Base-by-base conservation (phyloP, 1,139 yeast species). In the Yarrowia galli region DNA sequence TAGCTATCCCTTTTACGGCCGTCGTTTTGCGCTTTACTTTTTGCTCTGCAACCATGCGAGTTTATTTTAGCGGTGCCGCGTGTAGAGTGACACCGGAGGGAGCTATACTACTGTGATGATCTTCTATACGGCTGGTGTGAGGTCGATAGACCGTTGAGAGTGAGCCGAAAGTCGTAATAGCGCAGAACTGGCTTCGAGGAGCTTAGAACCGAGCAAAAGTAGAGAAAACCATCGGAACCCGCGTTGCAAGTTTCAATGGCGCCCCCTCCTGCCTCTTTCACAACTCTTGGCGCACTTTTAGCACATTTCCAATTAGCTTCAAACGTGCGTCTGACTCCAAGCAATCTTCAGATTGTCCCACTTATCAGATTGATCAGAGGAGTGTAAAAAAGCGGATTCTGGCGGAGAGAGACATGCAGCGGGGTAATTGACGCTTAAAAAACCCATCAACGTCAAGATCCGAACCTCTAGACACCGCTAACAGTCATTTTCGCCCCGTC, bases 181-280 rank as follows among this genome's bases (percentile, higher is more conserved):
- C 8, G 32, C 8, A 28, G 32, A 28, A 5, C 8, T 8, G 32
- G 32, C 32, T 6, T 28, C 8, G 32, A 6, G 32, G 9, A 7
- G 32, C 32, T 28, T 28, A 3, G 32, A 28, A 28, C 32, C 8
- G 32, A 28, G 32, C 32, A 28, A 28, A 10, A 28, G 32, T 28
- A 7, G 10, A 7, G 32, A 28, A 5, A 3, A 6, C 9, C 32
- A 28, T 28, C 32, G 32, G 32, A 28, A 28, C 32, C 32, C 32
- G 32, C 36, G 9, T 9, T 22, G 43, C 3, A 9, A 9, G 6
- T 20, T 22, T 22, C 48, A 12, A 12, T 12, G 16, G 60, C 46
- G 60, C 36, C 25, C 28, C 36, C 18, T 38, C 46, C 48, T 54
- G 61, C 61, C 61, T 54, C 61, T 54, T 53, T 53, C 25, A 35